Conservation (phyloP, 2,329 filamentous ascomycete species). For the Periglandula ipomoeae region DNA sequence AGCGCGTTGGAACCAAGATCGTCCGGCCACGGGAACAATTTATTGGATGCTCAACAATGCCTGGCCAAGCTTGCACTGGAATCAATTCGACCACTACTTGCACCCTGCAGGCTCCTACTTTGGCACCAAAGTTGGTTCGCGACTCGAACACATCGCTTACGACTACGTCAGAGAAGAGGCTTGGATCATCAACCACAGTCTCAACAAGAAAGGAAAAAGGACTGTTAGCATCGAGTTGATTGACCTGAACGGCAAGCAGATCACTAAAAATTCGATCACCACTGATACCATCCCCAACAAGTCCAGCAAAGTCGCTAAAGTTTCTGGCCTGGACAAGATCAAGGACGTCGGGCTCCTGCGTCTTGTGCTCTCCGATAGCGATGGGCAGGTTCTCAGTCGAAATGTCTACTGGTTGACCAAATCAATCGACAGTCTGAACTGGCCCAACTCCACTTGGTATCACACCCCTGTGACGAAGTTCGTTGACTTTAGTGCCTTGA, state of each 20-base stretch:
- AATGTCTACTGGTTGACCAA: slow-evolving; percentile 52
- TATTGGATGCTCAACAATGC: slow-evolving; percentile 63
- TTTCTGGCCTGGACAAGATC: slow-evolving; percentile 19
- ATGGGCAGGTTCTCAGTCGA: slow-evolving; percentile 32
- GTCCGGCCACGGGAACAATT: slow-evolving; percentile 49
- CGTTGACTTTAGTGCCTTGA: slow-evolving; percentile 37
- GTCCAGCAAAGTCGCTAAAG: slow-evolving; percentile 21
- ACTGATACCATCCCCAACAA: slow-evolving; percentile 34
- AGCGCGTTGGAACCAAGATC: slow-evolving; percentile 36
- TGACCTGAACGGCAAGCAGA: slow-evolving; percentile 32
- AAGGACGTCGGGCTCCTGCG: slow-evolving; percentile 40
- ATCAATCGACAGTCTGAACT: slow-evolving; percentile 40
- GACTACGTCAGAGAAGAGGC: slow-evolving; percentile 38
- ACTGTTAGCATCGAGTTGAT: slow-evolving; percentile 40
- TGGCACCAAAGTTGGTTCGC: slow-evolving; percentile 42
- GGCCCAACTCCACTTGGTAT: slow-evolving; percentile 49
- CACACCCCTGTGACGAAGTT: slow-evolving; percentile 46
- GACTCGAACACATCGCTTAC: slow-evolving; percentile 45
- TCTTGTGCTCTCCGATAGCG: slow-evolving; percentile 32
- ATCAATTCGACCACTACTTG: slow-evolving; percentile 54
- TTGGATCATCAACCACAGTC: slow-evolving; percentile 46
- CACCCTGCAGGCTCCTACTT: slow-evolving; percentile 49
- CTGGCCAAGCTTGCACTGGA: slow-evolving; percentile 58
- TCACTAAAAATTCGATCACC: slow-evolving; percentile 24
- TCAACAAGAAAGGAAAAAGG: slow-evolving; percentile 29